Evolutionary conservation across 768 basidiomycete genomes (phyloP).

Genomic region (Amanita rimosa): DNA sequence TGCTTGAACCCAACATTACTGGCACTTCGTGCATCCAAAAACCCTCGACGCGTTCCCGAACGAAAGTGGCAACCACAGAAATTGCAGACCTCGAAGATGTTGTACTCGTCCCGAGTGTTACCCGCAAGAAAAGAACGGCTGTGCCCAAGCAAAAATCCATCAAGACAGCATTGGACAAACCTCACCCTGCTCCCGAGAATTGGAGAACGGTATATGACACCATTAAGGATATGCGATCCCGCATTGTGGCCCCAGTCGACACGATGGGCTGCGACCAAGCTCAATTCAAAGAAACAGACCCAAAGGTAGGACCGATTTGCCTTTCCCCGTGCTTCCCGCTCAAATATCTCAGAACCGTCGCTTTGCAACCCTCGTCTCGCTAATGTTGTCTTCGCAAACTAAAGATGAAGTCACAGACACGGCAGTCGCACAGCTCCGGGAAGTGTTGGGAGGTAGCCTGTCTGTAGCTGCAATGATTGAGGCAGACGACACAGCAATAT

Average conservation of each 20-base stretch:
- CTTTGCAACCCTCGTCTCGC: slow-evolving; percentile 76
- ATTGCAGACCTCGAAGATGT: slow-evolving; percentile 5
- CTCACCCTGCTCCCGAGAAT: slow-evolving; percentile 54
- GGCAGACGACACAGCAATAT: slow-evolving; percentile 52
- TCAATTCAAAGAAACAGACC: slow-evolving; percentile 49
- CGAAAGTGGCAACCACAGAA: slow-evolving; percentile 5
- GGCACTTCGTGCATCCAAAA: slow-evolving; percentile 12
- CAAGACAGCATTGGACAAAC: slow-evolving; percentile 37
- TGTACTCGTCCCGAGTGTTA: slow-evolving; percentile 11
- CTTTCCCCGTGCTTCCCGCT: neutral
- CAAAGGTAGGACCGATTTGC: slow-evolving; percentile 35
- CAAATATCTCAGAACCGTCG: slow-evolving; percentile 50
- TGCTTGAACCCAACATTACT: slow-evolving; percentile 1
- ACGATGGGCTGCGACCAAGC: slow-evolving; percentile 82
- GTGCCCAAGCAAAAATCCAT: slow-evolving; percentile 34
- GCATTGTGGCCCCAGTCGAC: slow-evolving; percentile 78
- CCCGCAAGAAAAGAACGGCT: slow-evolving; percentile 21
- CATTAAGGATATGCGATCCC: slow-evolving; percentile 68
- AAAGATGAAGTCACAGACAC: slow-evolving; percentile 84
- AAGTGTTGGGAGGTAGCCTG: slow-evolving; percentile 67
- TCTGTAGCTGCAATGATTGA: slow-evolving; percentile 58
- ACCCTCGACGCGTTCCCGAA: slow-evolving; percentile 18
- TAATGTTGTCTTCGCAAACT: slow-evolving; percentile 95
- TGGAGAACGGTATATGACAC: slow-evolving; percentile 65
- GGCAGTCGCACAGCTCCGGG: slow-evolving; percentile 65